phyloP scores from a whole-genome alignment of 805 yeast genomes.

The Metschnikowia continentalis region DNA sequence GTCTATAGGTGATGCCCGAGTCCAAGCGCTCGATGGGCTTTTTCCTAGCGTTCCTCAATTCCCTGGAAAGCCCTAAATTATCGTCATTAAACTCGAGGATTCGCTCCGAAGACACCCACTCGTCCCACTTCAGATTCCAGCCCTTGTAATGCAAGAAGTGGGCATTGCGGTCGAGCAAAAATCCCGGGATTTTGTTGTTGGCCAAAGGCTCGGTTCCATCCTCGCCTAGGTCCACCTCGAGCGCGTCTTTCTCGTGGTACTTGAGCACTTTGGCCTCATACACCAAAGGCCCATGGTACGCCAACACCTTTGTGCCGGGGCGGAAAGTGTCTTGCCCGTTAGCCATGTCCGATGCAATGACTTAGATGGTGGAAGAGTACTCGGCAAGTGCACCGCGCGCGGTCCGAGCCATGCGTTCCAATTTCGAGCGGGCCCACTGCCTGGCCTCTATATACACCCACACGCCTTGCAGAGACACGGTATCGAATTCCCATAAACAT shows the following conservation, averaged over 20 bases:
- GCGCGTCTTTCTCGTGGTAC: slow-evolving; percentile 52
- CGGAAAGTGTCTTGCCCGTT: slow-evolving; percentile 8
- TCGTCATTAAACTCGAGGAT: slow-evolving; percentile 67
- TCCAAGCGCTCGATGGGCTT: slow-evolving; percentile 17
- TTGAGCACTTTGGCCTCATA: slow-evolving; percentile 82
- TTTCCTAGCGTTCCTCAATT: slow-evolving; percentile 18
- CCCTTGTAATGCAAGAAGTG: slow-evolving; percentile 88
- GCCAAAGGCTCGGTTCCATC: slow-evolving; percentile 34
- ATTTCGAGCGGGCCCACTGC: no score
- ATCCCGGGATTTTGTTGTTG: slow-evolving; percentile 24
- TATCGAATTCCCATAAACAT: no score
- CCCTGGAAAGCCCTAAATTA: slow-evolving; percentile 45
- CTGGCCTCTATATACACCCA: no score
- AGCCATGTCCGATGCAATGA: slow-evolving; percentile 1
- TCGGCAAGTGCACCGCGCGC: slow-evolving; percentile 1
- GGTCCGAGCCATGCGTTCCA: neutral
- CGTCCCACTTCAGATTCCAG: slow-evolving; percentile 96
- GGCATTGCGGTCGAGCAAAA: slow-evolving; percentile 27
- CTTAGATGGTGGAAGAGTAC: neutral
- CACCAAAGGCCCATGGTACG: slow-evolving; percentile 85
- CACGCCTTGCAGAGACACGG: no score
- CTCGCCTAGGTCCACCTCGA: slow-evolving; percentile 37
- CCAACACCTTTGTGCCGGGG: slow-evolving; percentile 43
- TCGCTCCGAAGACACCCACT: slow-evolving; percentile 78
- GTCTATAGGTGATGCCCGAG: slow-evolving; percentile 6